Percentiles rank a stretch among this genome's conserved stretches.
Evolutionary conservation across 2,329 filamentous ascomycete genomes (phyloP).

Genomic region (Pestalotiopsis fici): DNA sequence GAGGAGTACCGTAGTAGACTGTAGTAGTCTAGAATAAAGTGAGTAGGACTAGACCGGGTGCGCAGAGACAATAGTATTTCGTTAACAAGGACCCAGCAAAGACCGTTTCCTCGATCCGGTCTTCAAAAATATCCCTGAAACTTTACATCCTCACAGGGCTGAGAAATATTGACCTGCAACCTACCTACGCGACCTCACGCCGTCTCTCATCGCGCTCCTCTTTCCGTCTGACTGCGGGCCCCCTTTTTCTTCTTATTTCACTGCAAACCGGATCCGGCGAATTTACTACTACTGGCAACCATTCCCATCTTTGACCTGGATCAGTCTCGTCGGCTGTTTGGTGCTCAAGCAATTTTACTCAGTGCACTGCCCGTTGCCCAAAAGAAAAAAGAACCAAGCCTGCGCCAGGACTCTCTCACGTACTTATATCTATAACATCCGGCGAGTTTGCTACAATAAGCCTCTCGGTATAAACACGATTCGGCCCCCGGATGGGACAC

Average conservation of each 20-base stretch:
- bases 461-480: not conserved
- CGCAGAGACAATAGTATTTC: not conserved
- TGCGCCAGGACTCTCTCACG: not conserved
- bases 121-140: not conserved
- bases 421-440: not conserved
- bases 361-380: not conserved
- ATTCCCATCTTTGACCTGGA: not conserved
- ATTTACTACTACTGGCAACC: not conserved
- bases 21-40: no score
- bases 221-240: not conserved
- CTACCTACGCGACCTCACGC: not conserved
- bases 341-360: not conserved
- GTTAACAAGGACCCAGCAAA: not conserved
- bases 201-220: not conserved
- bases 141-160: not conserved
- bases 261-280: not conserved
- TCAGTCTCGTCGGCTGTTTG: not conserved
- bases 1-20: not conserved
- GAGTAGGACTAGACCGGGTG: not conserved
- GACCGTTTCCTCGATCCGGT: not conserved
- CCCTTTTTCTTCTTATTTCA: not conserved
- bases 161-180: not conserved
- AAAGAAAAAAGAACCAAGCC: not conserved
- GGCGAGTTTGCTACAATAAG: not conserved
- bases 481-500: not conserved